phyloP scores from a whole-genome alignment of 805 yeast genomes.

The Cyberlindnera samutprakarnensis region DNA sequence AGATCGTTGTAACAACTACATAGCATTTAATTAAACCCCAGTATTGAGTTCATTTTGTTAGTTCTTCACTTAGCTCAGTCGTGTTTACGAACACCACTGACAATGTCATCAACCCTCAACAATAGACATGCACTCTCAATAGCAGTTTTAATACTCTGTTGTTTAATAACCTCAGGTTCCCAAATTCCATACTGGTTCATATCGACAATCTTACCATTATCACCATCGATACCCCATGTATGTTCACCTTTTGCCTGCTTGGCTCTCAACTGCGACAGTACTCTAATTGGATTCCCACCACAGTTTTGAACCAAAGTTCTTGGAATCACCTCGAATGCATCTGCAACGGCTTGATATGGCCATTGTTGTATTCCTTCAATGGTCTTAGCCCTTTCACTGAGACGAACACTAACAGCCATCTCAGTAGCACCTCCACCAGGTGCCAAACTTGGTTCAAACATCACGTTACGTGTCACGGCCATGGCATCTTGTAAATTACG shows the following conservation, averaged over 20 bases:
- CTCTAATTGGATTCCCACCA: slow-evolving; percentile 92
- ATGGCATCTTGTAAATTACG: slow-evolving; percentile 97
- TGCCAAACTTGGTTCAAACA: slow-evolving; percentile 87
- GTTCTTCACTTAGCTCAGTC: slow-evolving; percentile 19
- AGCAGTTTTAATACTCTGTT: slow-evolving; percentile 95
- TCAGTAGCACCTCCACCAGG: slow-evolving; percentile 99
- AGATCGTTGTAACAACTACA: neutral
- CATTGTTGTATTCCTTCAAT: slow-evolving; percentile 95
- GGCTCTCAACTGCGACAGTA: slow-evolving; percentile 86
- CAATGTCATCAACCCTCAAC: slow-evolving; percentile 95
- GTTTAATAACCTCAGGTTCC: slow-evolving; percentile 99
- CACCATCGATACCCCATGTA: slow-evolving; percentile 93
- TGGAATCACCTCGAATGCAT: slow-evolving; percentile 97
- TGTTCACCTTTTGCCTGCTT: slow-evolving; percentile 87
- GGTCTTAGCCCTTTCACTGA: slow-evolving; percentile 84
- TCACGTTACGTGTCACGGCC: slow-evolving; percentile 94
- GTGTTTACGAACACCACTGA: slow-evolving; percentile 79
- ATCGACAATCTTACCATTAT: slow-evolving; percentile 86
- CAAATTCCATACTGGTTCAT: slow-evolving; percentile 95
- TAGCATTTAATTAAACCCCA: too few relatives aligned
- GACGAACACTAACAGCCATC: slow-evolving; percentile 89
- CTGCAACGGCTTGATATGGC: slow-evolving; percentile 99
- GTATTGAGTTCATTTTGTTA: too few relatives aligned
- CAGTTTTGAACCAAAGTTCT: slow-evolving; percentile 96
- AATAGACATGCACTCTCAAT: slow-evolving; percentile 94